Evolutionary conservation across 176 grass and related monocot genomes (phyloP).

Genomic region (Typha latifolia): DNA sequence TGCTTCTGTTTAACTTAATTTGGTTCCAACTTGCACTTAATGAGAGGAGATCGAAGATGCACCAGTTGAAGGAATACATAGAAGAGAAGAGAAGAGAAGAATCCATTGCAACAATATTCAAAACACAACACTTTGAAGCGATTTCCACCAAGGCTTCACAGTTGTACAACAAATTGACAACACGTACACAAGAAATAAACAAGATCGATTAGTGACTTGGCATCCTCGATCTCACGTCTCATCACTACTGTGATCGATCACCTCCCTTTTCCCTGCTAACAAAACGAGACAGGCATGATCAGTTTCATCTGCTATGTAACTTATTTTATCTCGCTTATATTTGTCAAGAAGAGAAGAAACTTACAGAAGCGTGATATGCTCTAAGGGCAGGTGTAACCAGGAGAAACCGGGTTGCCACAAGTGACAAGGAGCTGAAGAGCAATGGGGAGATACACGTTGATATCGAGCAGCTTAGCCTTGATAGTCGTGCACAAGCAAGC

Average conservation of each 20-base stretch:
- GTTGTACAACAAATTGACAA: not conserved
- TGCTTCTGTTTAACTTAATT: no score
- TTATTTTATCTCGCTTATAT: not conserved
- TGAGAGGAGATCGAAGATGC: no score
- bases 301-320: not conserved
- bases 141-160: not conserved
- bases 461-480: conserved; percentile 51
- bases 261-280: not conserved
- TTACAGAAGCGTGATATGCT: no score
- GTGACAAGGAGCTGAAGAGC: conserved; percentile 42
- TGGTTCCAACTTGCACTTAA: no score
- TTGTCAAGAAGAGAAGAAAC: no score
- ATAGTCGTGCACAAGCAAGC: conserved; percentile 65
- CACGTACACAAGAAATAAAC: not conserved
- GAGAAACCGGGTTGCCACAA: conserved; percentile 51
- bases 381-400: conserved; percentile 53
- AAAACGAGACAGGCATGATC: not conserved
- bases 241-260: not conserved
- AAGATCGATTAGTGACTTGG: not conserved
- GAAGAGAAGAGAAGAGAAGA: no score
- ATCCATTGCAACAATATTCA: no score
- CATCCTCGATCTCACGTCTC: not conserved
- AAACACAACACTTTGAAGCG: no score
- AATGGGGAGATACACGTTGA: conserved; percentile 38
- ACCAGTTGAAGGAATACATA: no score